phyloP scores from a whole-genome alignment of 495 filamentous ascomycete genomes.

The Talaromyces trachyspermus region DNA sequence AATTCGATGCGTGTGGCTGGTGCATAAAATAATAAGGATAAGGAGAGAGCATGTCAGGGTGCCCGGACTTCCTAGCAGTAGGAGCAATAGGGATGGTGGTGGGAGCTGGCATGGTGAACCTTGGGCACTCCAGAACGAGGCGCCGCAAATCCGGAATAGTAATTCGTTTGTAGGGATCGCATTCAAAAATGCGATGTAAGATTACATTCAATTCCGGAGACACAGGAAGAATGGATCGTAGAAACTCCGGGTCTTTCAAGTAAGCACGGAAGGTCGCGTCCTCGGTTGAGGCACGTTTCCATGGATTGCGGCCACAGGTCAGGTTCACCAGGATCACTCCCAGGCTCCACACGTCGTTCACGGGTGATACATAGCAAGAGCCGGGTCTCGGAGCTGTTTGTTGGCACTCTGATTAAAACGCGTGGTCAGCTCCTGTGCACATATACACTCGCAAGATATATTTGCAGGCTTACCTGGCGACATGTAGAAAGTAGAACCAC shows the following conservation, averaged over 20 bases:
- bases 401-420: constrained; percentile 72
- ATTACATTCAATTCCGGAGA: constrained; percentile 87
- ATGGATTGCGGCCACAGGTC: constrained; percentile 96
- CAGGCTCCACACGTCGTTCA: constrained; percentile 97
- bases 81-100: neutral
- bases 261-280: constrained; percentile 96
- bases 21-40: constrained; percentile 1
- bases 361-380: constrained; percentile 79
- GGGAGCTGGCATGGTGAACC: constrained; percentile 53
- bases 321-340: constrained; percentile 97
- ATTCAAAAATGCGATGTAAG: constrained; percentile 81
- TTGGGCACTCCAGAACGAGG: constrained; percentile 67
- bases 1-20: constrained; percentile 20
- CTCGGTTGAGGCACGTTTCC: constrained; percentile 88
- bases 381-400: constrained; percentile 70
- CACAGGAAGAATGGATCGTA: constrained; percentile 87
- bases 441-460: constrained; percentile 4
- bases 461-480: constrained; percentile 69
- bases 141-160: constrained; percentile 73
- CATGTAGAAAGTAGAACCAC: constrained; percentile 99
- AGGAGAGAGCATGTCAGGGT: constrained; percentile 1
- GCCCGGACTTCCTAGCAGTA: neutral
- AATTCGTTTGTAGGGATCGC: constrained; percentile 78
- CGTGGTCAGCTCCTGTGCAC: constrained; percentile 12
- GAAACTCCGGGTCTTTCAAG: constrained; percentile 74